Evolutionary conservation across 2,329 filamentous ascomycete species (phyloP).

Genomic region (Fonsecaea monophora): DNA sequence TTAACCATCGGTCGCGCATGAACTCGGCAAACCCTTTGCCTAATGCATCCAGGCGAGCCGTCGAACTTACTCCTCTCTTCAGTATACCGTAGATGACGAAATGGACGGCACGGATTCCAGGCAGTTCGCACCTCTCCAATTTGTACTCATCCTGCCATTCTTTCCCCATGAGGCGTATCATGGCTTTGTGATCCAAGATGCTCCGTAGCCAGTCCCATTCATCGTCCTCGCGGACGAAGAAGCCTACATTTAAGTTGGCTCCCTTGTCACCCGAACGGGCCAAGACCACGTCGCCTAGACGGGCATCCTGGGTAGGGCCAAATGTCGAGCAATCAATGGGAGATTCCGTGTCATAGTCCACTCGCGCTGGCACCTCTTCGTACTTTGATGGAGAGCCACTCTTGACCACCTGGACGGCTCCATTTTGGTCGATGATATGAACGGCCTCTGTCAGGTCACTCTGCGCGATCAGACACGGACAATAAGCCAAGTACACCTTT

Average conservation of each 20-base stretch:
- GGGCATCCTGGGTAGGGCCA: conserved; percentile 41
- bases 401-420: conserved; percentile 30
- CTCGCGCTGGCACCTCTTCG: conserved; percentile 29
- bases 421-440: conserved; percentile 35
- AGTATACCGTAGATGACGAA: conserved; percentile 32
- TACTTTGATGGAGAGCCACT: conserved; percentile 16
- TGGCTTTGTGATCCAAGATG: conserved; percentile 19
- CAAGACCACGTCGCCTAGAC: conserved; percentile 47
- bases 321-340: conserved; percentile 35
- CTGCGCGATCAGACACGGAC: conserved; percentile 47
- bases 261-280: conserved; percentile 55
- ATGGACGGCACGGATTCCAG: conserved; percentile 30
- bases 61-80: conserved; percentile 21
- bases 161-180: conserved; percentile 30
- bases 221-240: conserved; percentile 52
- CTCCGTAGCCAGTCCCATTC: conserved; percentile 54
- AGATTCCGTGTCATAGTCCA: conserved; percentile 36
- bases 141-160: conserved; percentile 24
- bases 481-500: conserved; percentile 50
- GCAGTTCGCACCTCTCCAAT: conserved; percentile 33
- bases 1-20: no score
- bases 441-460: conserved; percentile 40
- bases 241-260: conserved; percentile 54
- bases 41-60: conserved; percentile 23
- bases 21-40: conserved; percentile 22